phyloP scores from a whole-genome alignment of 2,329 filamentous ascomycete genomes.

The Ophiostoma fasciatum region DNA sequence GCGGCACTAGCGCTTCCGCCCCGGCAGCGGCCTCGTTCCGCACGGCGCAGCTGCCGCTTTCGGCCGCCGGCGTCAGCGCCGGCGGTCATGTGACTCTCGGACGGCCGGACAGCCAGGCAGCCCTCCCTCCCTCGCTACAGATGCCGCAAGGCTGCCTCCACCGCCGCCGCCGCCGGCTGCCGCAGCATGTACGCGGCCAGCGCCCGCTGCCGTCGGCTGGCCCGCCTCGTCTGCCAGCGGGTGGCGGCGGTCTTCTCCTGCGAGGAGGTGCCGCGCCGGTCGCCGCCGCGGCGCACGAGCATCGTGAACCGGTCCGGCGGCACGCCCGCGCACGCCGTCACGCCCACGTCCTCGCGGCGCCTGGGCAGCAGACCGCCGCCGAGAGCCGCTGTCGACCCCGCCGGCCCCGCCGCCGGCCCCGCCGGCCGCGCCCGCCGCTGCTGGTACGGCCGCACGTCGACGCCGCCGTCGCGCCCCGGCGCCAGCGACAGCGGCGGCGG shows the following conservation, averaged over 20 bases:
- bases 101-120: no score
- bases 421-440: slow-evolving; percentile 2
- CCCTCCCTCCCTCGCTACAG: no score
- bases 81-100: no score
- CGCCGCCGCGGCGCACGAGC: not conserved
- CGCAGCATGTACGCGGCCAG: not conserved
- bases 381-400: not conserved
- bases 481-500: slow-evolving; percentile 7
- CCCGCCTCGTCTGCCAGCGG: not conserved
- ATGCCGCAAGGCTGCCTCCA: not conserved
- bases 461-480: slow-evolving; percentile 6
- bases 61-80: no score
- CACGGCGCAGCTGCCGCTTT: no score
- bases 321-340: not conserved
- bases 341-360: slow-evolving; percentile 1
- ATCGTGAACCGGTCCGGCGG: not conserved
- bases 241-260: not conserved
- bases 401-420: not conserved
- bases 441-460: slow-evolving; percentile 1
- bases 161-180: not conserved
- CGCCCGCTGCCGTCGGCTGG: not conserved
- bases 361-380: not conserved
- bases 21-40: no score
- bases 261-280: not conserved
- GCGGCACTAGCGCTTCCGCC: no score